Evolutionary conservation across 495 filamentous ascomycete species (phyloP).

Genomic region (Venustampulla echinocandica): DNA sequence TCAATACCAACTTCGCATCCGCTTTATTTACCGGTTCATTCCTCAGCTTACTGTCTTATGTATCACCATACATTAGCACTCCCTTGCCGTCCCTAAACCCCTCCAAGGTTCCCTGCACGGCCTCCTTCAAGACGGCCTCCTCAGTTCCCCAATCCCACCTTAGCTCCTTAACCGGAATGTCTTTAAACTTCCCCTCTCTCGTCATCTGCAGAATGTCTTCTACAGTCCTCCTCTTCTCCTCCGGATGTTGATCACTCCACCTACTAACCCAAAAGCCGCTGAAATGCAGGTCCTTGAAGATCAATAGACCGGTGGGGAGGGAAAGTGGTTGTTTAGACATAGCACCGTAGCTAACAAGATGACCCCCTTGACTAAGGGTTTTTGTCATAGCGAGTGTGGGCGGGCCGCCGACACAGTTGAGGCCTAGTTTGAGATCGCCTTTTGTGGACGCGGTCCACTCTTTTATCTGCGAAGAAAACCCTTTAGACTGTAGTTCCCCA

Average conservation of each 20-base stretch:
- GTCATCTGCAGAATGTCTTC: constrained; percentile 71
- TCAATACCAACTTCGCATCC: too few relatives aligned
- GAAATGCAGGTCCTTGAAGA: constrained; percentile 83
- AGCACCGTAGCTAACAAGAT: constrained; percentile 89
- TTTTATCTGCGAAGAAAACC: constrained; percentile 54
- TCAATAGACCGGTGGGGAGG: constrained; percentile 69
- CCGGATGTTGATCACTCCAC: constrained; percentile 72
- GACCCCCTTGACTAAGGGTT: constrained; percentile 51
- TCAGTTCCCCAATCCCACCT: constrained; percentile 74
- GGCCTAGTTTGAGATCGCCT: constrained; percentile 60
- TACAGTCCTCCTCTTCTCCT: constrained; percentile 68
- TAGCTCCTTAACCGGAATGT: constrained; percentile 70
- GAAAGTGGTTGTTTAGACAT: constrained; percentile 81
- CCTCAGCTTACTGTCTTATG: constrained; percentile 9
- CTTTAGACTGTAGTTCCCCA: constrained; percentile 52
- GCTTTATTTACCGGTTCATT: neutral
- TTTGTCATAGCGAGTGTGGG: constrained; percentile 65
- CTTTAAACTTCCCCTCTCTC: constrained; percentile 66
- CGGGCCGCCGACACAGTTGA: constrained; percentile 96
- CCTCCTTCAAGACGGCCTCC: constrained; percentile 48
- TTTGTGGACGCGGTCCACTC: constrained; percentile 60
- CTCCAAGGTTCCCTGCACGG: constrained; percentile 65
- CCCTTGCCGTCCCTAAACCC: constrained; percentile 83
- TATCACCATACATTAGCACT: constrained; percentile 58
- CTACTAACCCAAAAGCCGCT: constrained; percentile 90